Percentiles rank a stretch among this genome's conserved stretches.
Conservation (phyloP, 2,329 filamentous ascomycete species). For the Penicillium sp. region DNA sequence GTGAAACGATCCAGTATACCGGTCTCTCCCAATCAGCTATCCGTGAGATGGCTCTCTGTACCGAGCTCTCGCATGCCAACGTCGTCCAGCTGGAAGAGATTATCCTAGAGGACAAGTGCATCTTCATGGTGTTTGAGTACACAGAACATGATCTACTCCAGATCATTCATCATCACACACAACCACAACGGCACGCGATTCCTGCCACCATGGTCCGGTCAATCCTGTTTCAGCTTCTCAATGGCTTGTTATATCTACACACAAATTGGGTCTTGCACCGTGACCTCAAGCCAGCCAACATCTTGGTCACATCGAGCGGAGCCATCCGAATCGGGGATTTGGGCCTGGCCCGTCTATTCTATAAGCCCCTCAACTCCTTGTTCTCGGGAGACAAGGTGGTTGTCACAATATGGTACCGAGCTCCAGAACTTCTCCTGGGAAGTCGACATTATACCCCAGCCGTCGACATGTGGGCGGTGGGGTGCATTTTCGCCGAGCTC, state of each 20-base stretch:
- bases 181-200: slow-evolving; percentile 84
- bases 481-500: slow-evolving; percentile 96
- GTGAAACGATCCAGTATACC: slow-evolving; percentile 90
- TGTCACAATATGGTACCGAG: slow-evolving; percentile 98
- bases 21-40: slow-evolving; percentile 97
- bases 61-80: slow-evolving; percentile 84
- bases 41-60: slow-evolving; percentile 95
- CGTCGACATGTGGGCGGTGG: slow-evolving; percentile 96
- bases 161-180: slow-evolving; percentile 96
- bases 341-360: slow-evolving; percentile 86
- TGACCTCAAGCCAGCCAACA: slow-evolving; percentile 96
- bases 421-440: slow-evolving; percentile 88
- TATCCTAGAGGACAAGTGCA: slow-evolving; percentile 97
- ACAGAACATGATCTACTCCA: slow-evolving; percentile 96
- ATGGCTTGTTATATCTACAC: slow-evolving; percentile 92
- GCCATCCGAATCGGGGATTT: slow-evolving; percentile 95
- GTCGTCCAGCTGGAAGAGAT: slow-evolving; percentile 92
- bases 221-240: slow-evolving; percentile 93
- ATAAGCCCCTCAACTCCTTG: slow-evolving; percentile 88
- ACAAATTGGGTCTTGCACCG: slow-evolving; percentile 96
- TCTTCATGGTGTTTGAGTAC: slow-evolving; percentile 99
- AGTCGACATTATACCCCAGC: slow-evolving; percentile 96
- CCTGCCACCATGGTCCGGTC: slow-evolving; percentile 86
- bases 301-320: slow-evolving; percentile 91
- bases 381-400: slow-evolving; percentile 97